Evolutionary conservation across 1,284 basidiomycete genomes (phyloP), one percentile per base, ranked within the genome.

Genomic region (Pseudozyma hubeiensis): DNA sequence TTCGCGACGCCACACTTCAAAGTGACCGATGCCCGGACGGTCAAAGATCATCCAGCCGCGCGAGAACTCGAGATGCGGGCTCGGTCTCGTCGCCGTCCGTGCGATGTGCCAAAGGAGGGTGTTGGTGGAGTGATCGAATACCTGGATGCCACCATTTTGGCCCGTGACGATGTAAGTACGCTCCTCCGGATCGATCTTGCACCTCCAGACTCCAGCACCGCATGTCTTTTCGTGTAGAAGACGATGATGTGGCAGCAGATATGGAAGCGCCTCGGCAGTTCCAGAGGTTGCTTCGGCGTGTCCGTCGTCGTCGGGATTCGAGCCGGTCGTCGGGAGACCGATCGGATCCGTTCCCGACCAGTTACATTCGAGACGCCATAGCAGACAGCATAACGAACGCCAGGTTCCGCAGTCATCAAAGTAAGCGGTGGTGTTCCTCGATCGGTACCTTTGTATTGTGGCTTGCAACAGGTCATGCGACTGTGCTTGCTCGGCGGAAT

Each of bases 31-130:
- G 17, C 54, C 67, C 4, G 49, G 54, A 17, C 74, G 61, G 53
- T 81, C 75, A 60, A 79, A 81, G 37, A 81, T 63, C 55, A 81
- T 66, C 61, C 63, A 79, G 47, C 80, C 80, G 10, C 69, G 43
- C 5, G 68, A 68, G 49, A 73, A 81, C 44, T 81, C 80, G 53
- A 81, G 72, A 44, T 81, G 80, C 4, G 78, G 77, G 39, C 19
- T 64, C 9, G 60, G 44, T 17, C 69, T 44, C 5, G 77, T 78
- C 13, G 62, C 65, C 1, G 58, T 55, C 11, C 47, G 49, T 7
- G 65, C 50, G 5, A 75, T 58, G 16, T 67, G 53, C 80, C 80
- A 81, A 1, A 81, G 61, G 6, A 75, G 45, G 16, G 59, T 49
- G 34, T 64, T 60, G 11, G 64, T 69, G 30, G 45, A 29, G 14